Base-by-base conservation (phyloP, 306 rosid species). In the Cotoneaster glaucophyllus region DNA sequence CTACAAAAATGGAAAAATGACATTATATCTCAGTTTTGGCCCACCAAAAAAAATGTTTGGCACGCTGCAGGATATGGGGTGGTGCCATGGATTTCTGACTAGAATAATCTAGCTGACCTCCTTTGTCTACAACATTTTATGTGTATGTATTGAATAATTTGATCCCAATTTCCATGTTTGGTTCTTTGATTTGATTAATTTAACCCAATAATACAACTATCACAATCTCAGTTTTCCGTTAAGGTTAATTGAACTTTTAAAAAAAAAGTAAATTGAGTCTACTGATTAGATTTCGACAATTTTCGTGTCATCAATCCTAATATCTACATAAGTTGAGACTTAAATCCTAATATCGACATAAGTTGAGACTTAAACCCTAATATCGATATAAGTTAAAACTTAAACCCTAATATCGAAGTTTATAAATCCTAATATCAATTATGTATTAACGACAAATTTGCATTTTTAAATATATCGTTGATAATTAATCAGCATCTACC, bases 1-100 rank as follows among this genome's bases (percentile, higher is more conserved):
- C 64, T 15, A 19, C 31, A 31, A n/a, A 31, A 63, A 57, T 31
- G 13, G 45, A 44, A 74, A 58, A 63, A 67, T 79, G 72, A 77
- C 70, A 31, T 72, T 79, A 44, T 71, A 66, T 50, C 31, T 34
- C 17, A 71, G 69, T 32, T 41, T 25, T n/a, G 81, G 68, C 70
- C 81, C 74, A 34, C 70, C 39, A 2, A 11, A 34, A 56, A 73
- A 73, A 11, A 41, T 11, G 43, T 63, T 52, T 70, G 73, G 76
- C 76, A 48, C 61, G 76, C 76, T 74, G 58, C 78, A 57, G 50
- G 24, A 74, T 69, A 68, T 18, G 75, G 57, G 75, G 67, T 13
- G 37, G 39, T 26, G 37, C 54, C 76, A 48, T 52, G 31, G 59
- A 63, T 80, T 68, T 25, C 48, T 59, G 73, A 64, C 59, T 32